These are phyloP conservation scores for Zymoseptoria pseudotritici DNA, from an alignment of 2,329 filamentous ascomycete species.

Conservation along the genomic window DNA sequence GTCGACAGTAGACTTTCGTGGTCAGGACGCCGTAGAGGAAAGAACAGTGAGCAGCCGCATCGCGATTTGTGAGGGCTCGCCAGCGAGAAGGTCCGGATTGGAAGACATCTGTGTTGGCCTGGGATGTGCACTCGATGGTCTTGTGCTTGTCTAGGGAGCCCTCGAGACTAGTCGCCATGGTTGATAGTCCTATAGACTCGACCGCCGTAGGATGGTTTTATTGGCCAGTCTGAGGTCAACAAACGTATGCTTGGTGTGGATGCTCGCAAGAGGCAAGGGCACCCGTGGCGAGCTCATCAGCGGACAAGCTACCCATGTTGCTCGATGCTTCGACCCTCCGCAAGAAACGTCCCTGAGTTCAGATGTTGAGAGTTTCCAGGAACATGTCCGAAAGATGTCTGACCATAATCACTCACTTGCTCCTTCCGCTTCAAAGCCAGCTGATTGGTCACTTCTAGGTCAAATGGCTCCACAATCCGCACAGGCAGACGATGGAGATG, in stretches of 20 bases:
- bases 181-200: neutral
- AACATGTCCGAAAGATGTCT: neutral
- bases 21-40: constrained; percentile 53
- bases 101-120: too few species aligned
- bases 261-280: too few species aligned
- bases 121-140: neutral
- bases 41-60: constrained; percentile 8
- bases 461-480: neutral
- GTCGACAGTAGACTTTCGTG: constrained; percentile 54
- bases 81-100: constrained; percentile 2
- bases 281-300: too few species aligned
- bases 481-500: constrained; percentile 20
- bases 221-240: neutral
- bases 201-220: neutral
- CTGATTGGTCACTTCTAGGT: neutral
- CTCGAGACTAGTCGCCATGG: neutral
- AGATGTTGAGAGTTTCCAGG: neutral
- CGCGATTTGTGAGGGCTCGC: constrained; percentile 8
- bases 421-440: neutral
- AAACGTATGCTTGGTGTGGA: too few species aligned
- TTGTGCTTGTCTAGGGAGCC: neutral
- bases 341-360: neutral
- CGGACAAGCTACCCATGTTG: neutral
- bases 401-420: neutral
- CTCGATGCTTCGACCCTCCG: neutral